These are phyloP conservation scores for Udeniomyces megalosporus DNA, from an alignment of 768 basidiomycete genomes.

Conservation along the genomic window DNA sequence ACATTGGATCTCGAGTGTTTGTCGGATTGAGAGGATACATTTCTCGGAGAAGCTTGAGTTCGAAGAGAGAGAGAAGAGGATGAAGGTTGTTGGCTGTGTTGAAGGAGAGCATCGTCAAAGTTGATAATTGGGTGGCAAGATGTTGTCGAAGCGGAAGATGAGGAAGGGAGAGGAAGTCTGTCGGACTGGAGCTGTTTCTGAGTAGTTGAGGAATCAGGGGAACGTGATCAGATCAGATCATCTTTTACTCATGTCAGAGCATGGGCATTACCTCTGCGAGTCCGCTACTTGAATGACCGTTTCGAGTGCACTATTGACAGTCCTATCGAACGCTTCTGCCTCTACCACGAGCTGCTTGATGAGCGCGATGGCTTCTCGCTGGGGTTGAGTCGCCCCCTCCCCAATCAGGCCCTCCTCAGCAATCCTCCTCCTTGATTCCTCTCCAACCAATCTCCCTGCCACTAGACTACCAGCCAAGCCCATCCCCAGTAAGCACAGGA, in stretches of 20 bases:
- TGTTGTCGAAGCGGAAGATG: not conserved
- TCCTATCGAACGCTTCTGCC: conserved; percentile 3
- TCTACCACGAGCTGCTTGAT: not conserved
- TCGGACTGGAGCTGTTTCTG: not conserved
- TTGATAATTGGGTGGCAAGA: not conserved
- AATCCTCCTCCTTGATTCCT: not conserved
- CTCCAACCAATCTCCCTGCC: not conserved
- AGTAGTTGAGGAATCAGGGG: not conserved
- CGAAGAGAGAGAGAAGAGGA: not conserved
- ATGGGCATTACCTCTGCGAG: not conserved
- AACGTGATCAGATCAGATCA: not conserved
- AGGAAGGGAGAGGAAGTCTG: not conserved
- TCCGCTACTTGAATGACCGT: not conserved
- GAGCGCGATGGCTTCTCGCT: not conserved
- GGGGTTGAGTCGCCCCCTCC: not conserved
- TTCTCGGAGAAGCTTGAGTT: not conserved
- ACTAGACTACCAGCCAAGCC: too few species aligned
- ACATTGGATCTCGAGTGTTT: not conserved
- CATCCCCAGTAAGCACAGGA: too few species aligned
- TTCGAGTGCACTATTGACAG: not conserved
- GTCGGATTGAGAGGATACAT: not conserved
- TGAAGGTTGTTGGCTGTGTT: not conserved
- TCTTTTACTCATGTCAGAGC: too few species aligned
- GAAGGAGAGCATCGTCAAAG: not conserved
- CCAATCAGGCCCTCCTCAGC: too few species aligned